phyloP scores from a whole-genome alignment of 176 grass and related monocot genomes.

The Tuctoria greenei region DNA sequence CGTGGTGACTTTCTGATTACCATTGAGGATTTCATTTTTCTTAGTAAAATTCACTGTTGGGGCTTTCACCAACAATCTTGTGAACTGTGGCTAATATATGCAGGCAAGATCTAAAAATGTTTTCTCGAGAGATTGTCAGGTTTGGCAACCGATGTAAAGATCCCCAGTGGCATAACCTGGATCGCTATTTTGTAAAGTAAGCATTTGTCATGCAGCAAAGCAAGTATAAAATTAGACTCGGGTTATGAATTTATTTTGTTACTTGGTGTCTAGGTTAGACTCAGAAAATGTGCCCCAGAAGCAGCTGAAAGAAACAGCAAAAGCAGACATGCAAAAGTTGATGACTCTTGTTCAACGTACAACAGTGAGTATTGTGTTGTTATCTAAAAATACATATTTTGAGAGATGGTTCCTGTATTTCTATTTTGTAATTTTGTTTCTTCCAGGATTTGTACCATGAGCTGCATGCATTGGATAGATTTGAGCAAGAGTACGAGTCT shows the following conservation, averaged over 20 bases:
- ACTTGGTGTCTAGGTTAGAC: constrained; percentile 65
- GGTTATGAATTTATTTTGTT: constrained; percentile 30
- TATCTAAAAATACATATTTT: constrained; percentile 10
- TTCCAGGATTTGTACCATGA: constrained; percentile 92
- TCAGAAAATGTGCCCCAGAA: constrained; percentile 60
- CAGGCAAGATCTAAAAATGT: constrained; percentile 78
- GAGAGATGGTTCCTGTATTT: not conserved
- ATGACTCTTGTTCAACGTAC: constrained; percentile 76
- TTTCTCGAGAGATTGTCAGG: constrained; percentile 68
- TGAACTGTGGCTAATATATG: constrained; percentile 45
- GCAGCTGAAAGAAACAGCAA: constrained; percentile 70
- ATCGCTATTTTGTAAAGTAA: constrained; percentile 87
- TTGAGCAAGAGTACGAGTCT: constrained; percentile 68
- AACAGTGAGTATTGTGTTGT: constrained; percentile 54
- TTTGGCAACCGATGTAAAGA: constrained; percentile 93
- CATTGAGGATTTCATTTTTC: not conserved
- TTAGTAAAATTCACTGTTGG: not conserved
- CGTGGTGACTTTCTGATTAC: constrained; percentile 20
- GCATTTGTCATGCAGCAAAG: not conserved
- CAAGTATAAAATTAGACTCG: not conserved
- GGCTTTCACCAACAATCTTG: constrained; percentile 4
- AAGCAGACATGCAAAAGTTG: constrained; percentile 60
- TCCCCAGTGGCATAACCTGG: constrained; percentile 84
- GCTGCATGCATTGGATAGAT: constrained; percentile 77
- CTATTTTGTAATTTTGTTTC: constrained; percentile 14